These are phyloP conservation scores for Aspergillus sp. DNA, from an alignment of 2,329 filamentous ascomycete genomes.

Conservation along the genomic window DNA sequence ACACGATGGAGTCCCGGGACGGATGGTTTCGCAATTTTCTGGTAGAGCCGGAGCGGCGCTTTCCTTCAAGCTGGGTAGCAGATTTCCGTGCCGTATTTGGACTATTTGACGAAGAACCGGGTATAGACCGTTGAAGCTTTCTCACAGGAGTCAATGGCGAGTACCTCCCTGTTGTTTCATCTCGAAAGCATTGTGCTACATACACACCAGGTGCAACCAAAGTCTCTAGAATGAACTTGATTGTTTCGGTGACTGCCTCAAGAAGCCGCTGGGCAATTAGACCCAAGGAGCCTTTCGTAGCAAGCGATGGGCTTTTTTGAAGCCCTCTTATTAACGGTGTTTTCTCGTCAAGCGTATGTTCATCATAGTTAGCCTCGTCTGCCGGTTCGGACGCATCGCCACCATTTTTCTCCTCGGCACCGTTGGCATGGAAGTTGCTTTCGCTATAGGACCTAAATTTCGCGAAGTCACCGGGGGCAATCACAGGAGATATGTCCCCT, in stretches of 20 bases:
- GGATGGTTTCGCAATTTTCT: constrained; percentile 32
- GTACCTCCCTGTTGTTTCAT: constrained; percentile 74
- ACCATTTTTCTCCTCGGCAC: constrained; percentile 29
- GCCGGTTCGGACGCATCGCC: constrained; percentile 23
- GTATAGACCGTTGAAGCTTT: constrained; percentile 51
- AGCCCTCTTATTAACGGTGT: constrained; percentile 61
- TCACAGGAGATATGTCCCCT: constrained; percentile 43
- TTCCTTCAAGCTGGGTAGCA: constrained; percentile 25
- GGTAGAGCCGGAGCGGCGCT: constrained; percentile 29
- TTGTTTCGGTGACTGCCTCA: constrained; percentile 69
- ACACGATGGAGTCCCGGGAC: constrained; percentile 47
- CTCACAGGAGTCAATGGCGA: constrained; percentile 73
- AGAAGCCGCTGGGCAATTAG: constrained; percentile 68
- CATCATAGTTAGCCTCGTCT: constrained; percentile 31
- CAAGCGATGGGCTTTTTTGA: constrained; percentile 36
- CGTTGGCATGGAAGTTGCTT: constrained; percentile 36
- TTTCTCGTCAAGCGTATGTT: constrained; percentile 59
- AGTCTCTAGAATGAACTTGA: constrained; percentile 76
- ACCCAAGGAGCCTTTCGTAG: constrained; percentile 44
- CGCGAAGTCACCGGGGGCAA: constrained; percentile 32
- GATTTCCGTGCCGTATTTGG: constrained; percentile 23
- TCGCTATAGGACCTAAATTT: constrained; percentile 46
- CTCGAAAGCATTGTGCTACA: constrained; percentile 78
- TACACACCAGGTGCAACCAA: constrained; percentile 79
- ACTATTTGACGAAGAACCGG: constrained; percentile 19